These are phyloP conservation scores for Magnaporthales sp. DNA, from an alignment of 2,329 filamentous ascomycete species.

Conservation along the genomic window DNA sequence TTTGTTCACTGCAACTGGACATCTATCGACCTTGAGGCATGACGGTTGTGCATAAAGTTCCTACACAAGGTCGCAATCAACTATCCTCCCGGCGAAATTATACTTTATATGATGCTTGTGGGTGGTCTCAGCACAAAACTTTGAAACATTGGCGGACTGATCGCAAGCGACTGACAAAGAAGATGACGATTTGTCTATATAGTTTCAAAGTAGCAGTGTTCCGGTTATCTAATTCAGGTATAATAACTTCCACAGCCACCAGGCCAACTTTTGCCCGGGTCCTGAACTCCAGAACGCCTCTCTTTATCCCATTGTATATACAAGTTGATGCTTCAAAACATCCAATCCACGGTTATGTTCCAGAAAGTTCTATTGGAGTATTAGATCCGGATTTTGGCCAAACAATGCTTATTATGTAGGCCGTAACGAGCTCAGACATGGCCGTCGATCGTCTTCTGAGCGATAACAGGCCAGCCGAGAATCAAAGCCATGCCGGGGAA, in stretches of 20 bases:
- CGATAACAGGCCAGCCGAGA: conserved; percentile 28
- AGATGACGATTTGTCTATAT: background rate
- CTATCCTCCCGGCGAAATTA: background rate
- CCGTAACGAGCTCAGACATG: conserved; percentile 10
- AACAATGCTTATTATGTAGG: background rate
- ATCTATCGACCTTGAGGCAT: too few species aligned
- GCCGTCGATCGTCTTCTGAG: conserved; percentile 16
- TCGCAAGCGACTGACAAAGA: background rate
- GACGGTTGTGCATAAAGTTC: too few species aligned
- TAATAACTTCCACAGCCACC: background rate
- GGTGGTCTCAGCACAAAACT: background rate
- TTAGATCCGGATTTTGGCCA: background rate
- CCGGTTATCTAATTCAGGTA: background rate
- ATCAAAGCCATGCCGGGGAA: conserved; percentile 22
- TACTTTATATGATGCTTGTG: background rate
- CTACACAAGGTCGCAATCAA: too few species aligned
- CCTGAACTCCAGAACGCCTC: background rate
- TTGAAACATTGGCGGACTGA: background rate
- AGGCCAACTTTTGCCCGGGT: background rate
- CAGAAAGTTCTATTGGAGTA: background rate
- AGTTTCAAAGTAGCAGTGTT: background rate
- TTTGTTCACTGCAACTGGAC: background rate
- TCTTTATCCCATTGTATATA: background rate
- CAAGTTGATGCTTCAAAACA: background rate
- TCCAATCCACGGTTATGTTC: background rate